Evolutionary conservation across 352 stramenopile genomes (phyloP), one percentile per base, ranked within the genome.

Genomic region (Blastocystis sp.): DNA sequence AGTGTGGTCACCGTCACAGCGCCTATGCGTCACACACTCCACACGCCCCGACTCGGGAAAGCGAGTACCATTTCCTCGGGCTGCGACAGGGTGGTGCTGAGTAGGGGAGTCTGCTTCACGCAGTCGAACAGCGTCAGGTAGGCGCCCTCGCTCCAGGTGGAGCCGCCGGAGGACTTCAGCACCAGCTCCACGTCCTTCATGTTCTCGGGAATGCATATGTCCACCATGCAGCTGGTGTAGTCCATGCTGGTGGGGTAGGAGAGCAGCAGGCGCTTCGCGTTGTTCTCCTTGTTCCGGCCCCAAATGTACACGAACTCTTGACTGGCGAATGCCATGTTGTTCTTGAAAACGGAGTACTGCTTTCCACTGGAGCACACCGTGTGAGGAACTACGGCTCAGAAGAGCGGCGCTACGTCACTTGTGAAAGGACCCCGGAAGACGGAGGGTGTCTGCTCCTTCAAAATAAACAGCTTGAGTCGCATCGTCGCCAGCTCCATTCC

Each of bases 281-380:
- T 53, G 5, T 52, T 84, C 66, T 28, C 41, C 19, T 52, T 28
- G 45, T 69, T 28, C 23, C 34, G n/a, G 28, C 74, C 74, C 74
- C 74, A 84, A 52, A 84, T 56, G 14, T 21, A 14, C 45, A 67
- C 74, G 48, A 23, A 84, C 41, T 84, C 74, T 34, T 67, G 34
- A 64, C 34, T 84, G 17, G 74, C 10, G 41, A 38, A 62, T 11
- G 28, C 52, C 11, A 28, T 52, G 45, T 84, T 84, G 52, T 66
- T 40, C 52, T 84, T 84, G 74, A 84, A 84, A 17, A 84, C 14
- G 21, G 74, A 84, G 34, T 84, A 84, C 28, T 84, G 74, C 9
- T 34, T 66, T 21, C 74, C 74, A 45, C 43, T 84, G 34, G 74
- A 84, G 48, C 74, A 84, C n/a, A 84, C 53, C n/a, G 66, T 62